These are phyloP conservation scores for Alopecurus myosuroides DNA, from an alignment of 176 grass and related monocot species.

Conservation along the genomic window DNA sequence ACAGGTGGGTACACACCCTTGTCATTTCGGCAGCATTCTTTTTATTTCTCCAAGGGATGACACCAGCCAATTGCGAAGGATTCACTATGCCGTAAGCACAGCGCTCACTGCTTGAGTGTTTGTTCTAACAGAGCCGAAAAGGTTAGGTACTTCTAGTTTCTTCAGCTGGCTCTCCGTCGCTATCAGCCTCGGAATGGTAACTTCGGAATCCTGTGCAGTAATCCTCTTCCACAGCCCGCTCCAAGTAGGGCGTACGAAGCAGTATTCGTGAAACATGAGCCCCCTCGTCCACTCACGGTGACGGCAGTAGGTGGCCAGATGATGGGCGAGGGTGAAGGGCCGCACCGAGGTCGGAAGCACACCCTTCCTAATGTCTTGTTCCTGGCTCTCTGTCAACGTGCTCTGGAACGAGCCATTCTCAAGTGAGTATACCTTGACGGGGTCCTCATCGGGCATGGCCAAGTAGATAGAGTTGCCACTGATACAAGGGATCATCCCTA, in stretches of 20 bases:
- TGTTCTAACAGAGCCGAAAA: neutral
- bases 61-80: neutral
- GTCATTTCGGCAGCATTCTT: neutral
- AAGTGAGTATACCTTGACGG: neutral
- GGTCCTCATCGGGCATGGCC: neutral
- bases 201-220: neutral
- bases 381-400: neutral
- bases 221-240: neutral
- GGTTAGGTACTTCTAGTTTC: neutral
- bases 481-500: neutral
- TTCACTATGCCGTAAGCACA: neutral
- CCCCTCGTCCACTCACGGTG: neutral
- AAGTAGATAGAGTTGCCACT: neutral
- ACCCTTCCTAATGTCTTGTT: neutral
- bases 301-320: neutral
- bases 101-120: neutral
- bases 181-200: neutral
- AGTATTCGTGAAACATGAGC: neutral
- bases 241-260: neutral
- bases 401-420: neutral
- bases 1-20: no score
- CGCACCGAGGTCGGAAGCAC: neutral
- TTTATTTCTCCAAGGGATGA: neutral
- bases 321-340: neutral
- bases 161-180: neutral